A percentile compares a stretch with the other conserved stretches of the same genome.
Conservation (phyloP, 805 yeast genomes). For the Cyberlindnera suaveolens region DNA sequence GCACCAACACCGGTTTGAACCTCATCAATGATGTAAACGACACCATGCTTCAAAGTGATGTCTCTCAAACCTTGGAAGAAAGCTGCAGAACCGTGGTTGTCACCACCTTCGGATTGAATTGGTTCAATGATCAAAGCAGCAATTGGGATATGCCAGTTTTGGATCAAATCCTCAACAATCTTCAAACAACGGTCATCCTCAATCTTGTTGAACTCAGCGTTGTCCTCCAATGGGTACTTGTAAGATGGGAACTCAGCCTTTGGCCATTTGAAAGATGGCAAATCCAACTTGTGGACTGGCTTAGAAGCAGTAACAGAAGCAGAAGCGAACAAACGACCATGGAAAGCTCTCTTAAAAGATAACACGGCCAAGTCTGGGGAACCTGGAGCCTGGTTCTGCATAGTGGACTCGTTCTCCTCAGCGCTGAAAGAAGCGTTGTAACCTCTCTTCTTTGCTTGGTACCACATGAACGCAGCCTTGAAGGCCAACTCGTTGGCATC, state of each 20-base stretch:
- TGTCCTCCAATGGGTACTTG: constrained; percentile 73
- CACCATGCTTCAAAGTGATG: constrained; percentile 62
- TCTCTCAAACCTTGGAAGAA: constrained; percentile 83
- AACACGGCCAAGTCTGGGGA: constrained; percentile 80
- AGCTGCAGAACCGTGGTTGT: constrained; percentile 71
- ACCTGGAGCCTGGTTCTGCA: constrained; percentile 84
- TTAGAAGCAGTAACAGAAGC: constrained; percentile 89
- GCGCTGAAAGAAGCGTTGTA: constrained; percentile 49
- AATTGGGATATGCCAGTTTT: constrained; percentile 66
- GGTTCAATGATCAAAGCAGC: constrained; percentile 92
- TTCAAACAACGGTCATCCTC: constrained; percentile 82
- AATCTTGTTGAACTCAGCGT: constrained; percentile 53
- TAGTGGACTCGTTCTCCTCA: constrained; percentile 67
- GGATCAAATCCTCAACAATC: constrained; percentile 65
- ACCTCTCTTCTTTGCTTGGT: constrained; percentile 65
- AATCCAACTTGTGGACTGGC: constrained; percentile 87
- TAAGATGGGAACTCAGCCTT: constrained; percentile 87
- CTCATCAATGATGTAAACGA: constrained; percentile 74
- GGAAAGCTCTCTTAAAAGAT: constrained; percentile 87
- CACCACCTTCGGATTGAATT: constrained; percentile 89
- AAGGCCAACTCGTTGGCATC: constrained; percentile 87
- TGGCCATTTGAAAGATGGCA: constrained; percentile 97
- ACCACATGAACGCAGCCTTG: constrained; percentile 83
- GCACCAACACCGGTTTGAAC: constrained; percentile 91
- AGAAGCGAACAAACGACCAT: constrained; percentile 90